phyloP scores from a whole-genome alignment of 2,329 filamentous ascomycete species.

The Microthyrium microscopicum region DNA sequence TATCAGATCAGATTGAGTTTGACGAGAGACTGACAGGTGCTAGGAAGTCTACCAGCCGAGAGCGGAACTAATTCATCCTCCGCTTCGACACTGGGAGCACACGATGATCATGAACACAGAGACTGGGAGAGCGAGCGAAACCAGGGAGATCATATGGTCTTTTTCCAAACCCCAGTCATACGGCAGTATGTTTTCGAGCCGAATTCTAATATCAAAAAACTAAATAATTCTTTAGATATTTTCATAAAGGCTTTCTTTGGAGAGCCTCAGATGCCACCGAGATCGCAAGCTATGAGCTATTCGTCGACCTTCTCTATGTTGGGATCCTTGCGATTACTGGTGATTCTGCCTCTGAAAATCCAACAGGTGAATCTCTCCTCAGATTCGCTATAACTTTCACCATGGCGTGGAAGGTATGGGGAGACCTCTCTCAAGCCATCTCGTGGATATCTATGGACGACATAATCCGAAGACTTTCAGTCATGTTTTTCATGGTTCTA shows the following conservation, averaged over 20 bases:
- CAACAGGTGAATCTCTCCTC: constrained; percentile 38
- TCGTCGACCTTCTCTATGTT: constrained; percentile 46
- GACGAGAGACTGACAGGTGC: constrained; percentile 3
- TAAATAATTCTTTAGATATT: too few relatives aligned
- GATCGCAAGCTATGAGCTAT: constrained; percentile 47
- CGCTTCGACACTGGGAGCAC: constrained; percentile 12
- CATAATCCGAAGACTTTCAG: constrained; percentile 38
- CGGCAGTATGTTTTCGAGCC: too few relatives aligned
- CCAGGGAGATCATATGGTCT: constrained; percentile 32
- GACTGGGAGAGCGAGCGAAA: constrained; percentile 17
- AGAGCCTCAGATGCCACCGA: constrained; percentile 40
- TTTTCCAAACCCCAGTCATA: constrained; percentile 43
- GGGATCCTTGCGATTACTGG: constrained; percentile 49
- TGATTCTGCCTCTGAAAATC: constrained; percentile 40
- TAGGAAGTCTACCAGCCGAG: not conserved
- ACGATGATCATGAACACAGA: constrained; percentile 11
- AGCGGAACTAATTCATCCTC: constrained; percentile 10
- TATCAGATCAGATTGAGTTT: constrained; percentile 9
- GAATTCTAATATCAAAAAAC: too few relatives aligned
- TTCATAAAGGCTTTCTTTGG: constrained; percentile 49
- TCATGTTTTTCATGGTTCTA: constrained; percentile 44
- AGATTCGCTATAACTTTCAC: constrained; percentile 45
- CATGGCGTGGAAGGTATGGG: constrained; percentile 49
- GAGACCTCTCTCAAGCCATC: constrained; percentile 38
- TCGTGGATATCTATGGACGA: constrained; percentile 48